Evolutionary conservation across 164 flowering plant genomes (phyloP), one percentile per base, ranked within the genome.

Genomic region (Tinospora cordifolia): DNA sequence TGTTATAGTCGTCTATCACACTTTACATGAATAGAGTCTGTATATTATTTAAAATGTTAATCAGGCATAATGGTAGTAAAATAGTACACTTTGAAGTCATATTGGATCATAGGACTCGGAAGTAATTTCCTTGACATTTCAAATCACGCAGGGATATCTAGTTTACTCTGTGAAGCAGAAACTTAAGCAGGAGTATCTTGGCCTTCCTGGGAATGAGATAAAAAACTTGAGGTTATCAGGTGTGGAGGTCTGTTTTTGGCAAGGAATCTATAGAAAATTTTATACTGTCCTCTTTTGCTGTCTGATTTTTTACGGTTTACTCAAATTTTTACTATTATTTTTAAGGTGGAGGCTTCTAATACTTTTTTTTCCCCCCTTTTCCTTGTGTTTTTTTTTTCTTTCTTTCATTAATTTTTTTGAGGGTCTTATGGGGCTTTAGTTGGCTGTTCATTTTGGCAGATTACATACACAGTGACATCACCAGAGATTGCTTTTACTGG

Each of bases 401-500:
- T 15, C 6, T 25, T 47, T 21, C 30, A 12, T 57, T 30, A 6
- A n/a, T 11, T 60, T 46, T n/a, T 70, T 62, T 0, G 59, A 36
- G 34, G 36, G 36, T 30, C 26, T 66, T 66, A 12, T n/a, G 57
- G 70, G 58, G 54, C 38, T 60, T 38, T 66, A 66, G 6, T 44
- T 6, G 65, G 13, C 34, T 62, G 49, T 26, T 22, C 36, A 60
- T 46, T 19, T 81, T 83, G 74, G 67, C 89, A 94, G 98, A 87
- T 94, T 65, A 89, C 92, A 3, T 0, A 89, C 75, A 87, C 93
- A 9, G 54, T 82, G 21, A 84, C 92, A 59, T 69, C 80, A 44
- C 97, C 99, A 68, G 98, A 92, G 78, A 69, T 94, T 76, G 97
- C 99, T 74, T 94, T 94, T 80, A 92, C 99, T 0, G 99, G 99